Evolutionary conservation across 2,329 filamentous ascomycete species (phyloP).

Genomic region (Chalaropsis thielavioides): DNA sequence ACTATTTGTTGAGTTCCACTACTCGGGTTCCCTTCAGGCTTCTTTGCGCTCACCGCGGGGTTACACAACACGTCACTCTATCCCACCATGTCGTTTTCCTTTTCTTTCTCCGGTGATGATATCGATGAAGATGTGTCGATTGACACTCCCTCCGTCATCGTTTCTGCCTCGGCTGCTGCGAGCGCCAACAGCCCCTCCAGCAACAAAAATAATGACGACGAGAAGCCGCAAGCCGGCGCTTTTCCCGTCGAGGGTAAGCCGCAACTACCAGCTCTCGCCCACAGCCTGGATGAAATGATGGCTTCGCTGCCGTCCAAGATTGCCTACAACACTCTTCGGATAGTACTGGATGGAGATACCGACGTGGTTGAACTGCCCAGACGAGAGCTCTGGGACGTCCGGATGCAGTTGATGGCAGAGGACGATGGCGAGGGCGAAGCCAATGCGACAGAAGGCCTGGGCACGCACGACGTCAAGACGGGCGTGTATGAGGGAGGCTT

Average conservation of each 20-base stretch:
- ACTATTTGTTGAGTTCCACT: background rate
- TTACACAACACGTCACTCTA: background rate
- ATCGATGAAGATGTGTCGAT: conserved; percentile 37
- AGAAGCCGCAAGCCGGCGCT: conserved; percentile 28
- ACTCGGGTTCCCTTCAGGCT: background rate
- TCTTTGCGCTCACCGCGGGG: background rate
- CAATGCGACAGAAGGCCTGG: conserved; percentile 33
- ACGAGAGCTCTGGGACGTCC: conserved; percentile 68
- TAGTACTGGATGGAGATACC: conserved; percentile 31
- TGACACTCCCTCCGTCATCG: conserved; percentile 19
- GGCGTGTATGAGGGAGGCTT: conserved; percentile 78
- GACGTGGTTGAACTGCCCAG: conserved; percentile 45
- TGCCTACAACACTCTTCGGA: conserved; percentile 47
- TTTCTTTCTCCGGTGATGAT: conserved; percentile 49
- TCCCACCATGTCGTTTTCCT: conserved; percentile 37
- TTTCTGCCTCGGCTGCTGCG: conserved; percentile 8
- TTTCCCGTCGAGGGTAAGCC: conserved; percentile 50
- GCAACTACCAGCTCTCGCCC: conserved; percentile 39
- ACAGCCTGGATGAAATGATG: conserved; percentile 39
- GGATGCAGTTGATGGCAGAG: conserved; percentile 67
- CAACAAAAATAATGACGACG: conserved; percentile 19
- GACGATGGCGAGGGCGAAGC: conserved; percentile 33
- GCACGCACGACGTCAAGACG: conserved; percentile 60
- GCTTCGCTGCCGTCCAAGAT: conserved; percentile 55
- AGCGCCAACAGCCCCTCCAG: conserved; percentile 17